A percentile compares a stretch with the other conserved stretches of the same genome.
Evolutionary conservation across 1,139 yeast genomes (phyloP).

Genomic region (Candida dubliniensis): DNA sequence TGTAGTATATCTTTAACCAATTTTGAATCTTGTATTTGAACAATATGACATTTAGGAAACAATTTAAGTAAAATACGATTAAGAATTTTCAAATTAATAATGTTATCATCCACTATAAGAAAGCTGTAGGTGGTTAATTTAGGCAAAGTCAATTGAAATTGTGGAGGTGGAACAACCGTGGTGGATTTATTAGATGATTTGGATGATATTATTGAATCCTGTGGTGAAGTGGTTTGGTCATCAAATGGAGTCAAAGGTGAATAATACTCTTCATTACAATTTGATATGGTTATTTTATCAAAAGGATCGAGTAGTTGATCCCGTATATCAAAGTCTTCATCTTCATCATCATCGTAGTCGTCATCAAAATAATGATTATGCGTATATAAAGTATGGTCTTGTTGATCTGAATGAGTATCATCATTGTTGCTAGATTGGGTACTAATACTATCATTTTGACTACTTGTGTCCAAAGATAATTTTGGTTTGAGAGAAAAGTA

Average conservation of each 20-base stretch:
- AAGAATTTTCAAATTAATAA: slow-evolving; percentile 41
- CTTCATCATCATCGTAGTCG: neutral
- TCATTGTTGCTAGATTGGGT: too few species aligned
- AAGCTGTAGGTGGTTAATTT: slow-evolving; percentile 29
- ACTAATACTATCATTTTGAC: too few species aligned
- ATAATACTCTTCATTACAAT: slow-evolving; percentile 6
- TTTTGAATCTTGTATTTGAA: slow-evolving; percentile 33
- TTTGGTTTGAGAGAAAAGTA: too few species aligned
- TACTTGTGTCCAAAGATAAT: too few species aligned
- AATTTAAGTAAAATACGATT: slow-evolving; percentile 32
- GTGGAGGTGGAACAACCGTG: neutral
- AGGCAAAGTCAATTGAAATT: slow-evolving; percentile 17
- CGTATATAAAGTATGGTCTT: too few species aligned
- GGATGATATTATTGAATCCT: slow-evolving; percentile 4
- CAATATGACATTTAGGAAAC: slow-evolving; percentile 35
- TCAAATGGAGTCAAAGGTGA: slow-evolving; percentile 17
- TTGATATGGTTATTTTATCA: slow-evolving; percentile 5
- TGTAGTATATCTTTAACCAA: slow-evolving; percentile 26
- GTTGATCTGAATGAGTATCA: too few species aligned
- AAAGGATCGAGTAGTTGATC: slow-evolving; percentile 5
- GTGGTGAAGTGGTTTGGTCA: slow-evolving; percentile 1
- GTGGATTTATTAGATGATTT: slow-evolving; percentile 5
- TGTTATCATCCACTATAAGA: slow-evolving; percentile 45
- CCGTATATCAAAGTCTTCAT: neutral
- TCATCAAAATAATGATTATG: slow-evolving; percentile 2